Percentiles rank a stretch among this genome's conserved stretches.
Conservation (phyloP, 345 rosid genomes). For the Brassica cretica region DNA sequence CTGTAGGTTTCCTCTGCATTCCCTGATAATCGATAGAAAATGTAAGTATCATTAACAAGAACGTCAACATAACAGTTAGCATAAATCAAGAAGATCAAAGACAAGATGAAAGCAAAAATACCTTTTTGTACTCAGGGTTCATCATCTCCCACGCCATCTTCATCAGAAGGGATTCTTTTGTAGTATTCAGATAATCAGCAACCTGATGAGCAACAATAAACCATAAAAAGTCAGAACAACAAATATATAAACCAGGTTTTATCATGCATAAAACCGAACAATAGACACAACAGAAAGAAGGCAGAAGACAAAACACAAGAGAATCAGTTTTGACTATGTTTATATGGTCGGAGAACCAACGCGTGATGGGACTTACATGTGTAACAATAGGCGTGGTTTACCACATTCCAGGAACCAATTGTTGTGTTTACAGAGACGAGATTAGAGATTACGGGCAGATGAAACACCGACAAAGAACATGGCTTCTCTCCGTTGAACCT, state of each 20-base stretch:
- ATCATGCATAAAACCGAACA: too few relatives aligned
- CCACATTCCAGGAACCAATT: too few relatives aligned
- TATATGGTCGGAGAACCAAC: too few relatives aligned
- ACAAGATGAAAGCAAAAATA: constrained; percentile 3
- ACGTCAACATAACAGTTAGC: not conserved
- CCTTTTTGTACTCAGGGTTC: constrained; percentile 38
- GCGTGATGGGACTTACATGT: too few relatives aligned
- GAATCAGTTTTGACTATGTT: too few relatives aligned
- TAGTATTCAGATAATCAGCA: constrained; percentile 19
- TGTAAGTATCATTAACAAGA: constrained; percentile 1
- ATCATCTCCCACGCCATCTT: constrained; percentile 39
- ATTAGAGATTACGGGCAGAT: too few relatives aligned
- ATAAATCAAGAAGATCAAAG: not conserved
- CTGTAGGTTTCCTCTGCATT: constrained; percentile 17
- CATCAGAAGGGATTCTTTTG: constrained; percentile 21
- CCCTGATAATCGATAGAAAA: constrained; percentile 24
- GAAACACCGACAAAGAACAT: too few relatives aligned
- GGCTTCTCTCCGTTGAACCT: too few relatives aligned
- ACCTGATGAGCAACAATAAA: constrained; percentile 29
- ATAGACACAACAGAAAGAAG: too few relatives aligned
- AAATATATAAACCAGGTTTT: not conserved
- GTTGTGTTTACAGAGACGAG: too few relatives aligned
- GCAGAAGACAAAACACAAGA: too few relatives aligned
- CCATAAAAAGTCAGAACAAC: constrained; percentile 5
- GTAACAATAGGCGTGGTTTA: too few relatives aligned